These are phyloP conservation scores for Xylaria hypoxylon DNA, from an alignment of 2,329 filamentous ascomycete genomes.

Conservation along the genomic window DNA sequence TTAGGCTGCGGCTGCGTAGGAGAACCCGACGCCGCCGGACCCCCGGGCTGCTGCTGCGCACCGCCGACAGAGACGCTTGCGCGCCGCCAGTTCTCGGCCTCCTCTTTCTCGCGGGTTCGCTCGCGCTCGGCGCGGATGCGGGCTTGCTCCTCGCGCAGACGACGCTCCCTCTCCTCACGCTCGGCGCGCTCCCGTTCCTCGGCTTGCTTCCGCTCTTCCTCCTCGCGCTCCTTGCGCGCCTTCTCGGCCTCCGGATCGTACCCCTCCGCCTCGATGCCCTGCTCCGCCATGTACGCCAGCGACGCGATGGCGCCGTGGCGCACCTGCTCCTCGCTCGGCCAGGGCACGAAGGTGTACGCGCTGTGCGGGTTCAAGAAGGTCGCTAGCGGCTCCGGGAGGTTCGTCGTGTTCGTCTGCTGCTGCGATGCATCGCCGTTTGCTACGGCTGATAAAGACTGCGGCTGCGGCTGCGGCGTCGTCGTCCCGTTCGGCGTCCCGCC, in stretches of 20 bases:
- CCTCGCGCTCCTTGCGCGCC: conserved; percentile 60
- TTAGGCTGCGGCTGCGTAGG: conserved; percentile 48
- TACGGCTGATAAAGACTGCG: neutral
- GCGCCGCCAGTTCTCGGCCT: conserved; percentile 45
- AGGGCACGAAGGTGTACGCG: conserved; percentile 76
- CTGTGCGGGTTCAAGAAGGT: conserved; percentile 67
- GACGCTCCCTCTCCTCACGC: conserved; percentile 60
- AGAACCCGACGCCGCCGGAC: neutral
- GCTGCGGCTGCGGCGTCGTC: conserved; percentile 5
- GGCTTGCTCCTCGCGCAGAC: conserved; percentile 57
- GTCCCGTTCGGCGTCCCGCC: conserved; percentile 45
- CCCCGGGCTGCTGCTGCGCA: conserved; percentile 7
- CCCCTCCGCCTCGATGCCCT: conserved; percentile 70
- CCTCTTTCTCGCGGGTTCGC: conserved; percentile 57
- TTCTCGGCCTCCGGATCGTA: conserved; percentile 69
- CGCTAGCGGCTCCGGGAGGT: conserved; percentile 62
- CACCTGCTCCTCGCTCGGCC: conserved; percentile 79
- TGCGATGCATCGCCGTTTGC: conserved; percentile 41
- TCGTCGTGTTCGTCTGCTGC: conserved; percentile 45
- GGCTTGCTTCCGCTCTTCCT: conserved; percentile 61
- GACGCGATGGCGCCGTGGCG: conserved; percentile 74
- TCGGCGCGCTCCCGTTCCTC: conserved; percentile 62
- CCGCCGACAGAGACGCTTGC: conserved; percentile 34
- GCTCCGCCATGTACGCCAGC: conserved; percentile 71
- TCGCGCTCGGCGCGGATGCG: conserved; percentile 49